A percentile compares a stretch with the other conserved stretches of the same genome.
Conservation (phyloP, 2,329 filamentous ascomycete species). For the Dothistroma pini region DNA sequence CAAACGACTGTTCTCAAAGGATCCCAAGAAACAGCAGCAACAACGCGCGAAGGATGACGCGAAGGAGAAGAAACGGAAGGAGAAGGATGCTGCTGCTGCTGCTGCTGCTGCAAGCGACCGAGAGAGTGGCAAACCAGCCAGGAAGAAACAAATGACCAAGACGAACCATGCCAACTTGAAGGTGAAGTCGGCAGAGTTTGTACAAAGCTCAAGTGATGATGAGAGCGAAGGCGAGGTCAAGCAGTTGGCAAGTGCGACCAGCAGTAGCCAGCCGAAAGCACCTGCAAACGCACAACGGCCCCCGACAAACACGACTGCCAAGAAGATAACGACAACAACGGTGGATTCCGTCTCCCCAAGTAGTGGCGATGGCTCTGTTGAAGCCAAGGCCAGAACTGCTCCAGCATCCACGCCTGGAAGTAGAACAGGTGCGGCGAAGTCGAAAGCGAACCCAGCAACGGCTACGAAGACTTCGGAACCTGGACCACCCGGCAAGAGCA, state of each 20-base stretch:
- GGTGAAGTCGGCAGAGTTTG: constrained; percentile 53
- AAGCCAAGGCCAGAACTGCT: constrained; percentile 18
- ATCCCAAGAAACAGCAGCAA: constrained; percentile 41
- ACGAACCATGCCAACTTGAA: constrained; percentile 41
- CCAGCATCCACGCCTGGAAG: constrained; percentile 17
- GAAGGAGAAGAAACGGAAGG: constrained; percentile 47
- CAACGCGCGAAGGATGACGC: constrained; percentile 36
- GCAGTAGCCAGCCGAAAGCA: constrained; percentile 23
- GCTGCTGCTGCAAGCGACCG: constrained; percentile 24
- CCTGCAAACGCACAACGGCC: constrained; percentile 13
- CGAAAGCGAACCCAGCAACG: constrained; percentile 15
- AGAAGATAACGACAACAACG: constrained; percentile 15
- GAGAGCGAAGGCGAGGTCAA: constrained; percentile 39
- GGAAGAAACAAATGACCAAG: constrained; percentile 23
- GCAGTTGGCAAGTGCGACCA: constrained; percentile 21
- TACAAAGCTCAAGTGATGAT: constrained; percentile 50
- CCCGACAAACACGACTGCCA: constrained; percentile 13
- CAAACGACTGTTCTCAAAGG: constrained; percentile 45
- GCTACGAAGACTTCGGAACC: constrained; percentile 19
- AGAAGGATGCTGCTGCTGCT: constrained; percentile 31
- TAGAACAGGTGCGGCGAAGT: neutral
- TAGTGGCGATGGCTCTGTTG: constrained; percentile 22
- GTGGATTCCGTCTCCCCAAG: constrained; percentile 19
- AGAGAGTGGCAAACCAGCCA: constrained; percentile 28
- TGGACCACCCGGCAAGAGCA: constrained; percentile 25